phyloP scores from a whole-genome alignment of 176 grass and related monocot species.

The Oropetium thomaeum region DNA sequence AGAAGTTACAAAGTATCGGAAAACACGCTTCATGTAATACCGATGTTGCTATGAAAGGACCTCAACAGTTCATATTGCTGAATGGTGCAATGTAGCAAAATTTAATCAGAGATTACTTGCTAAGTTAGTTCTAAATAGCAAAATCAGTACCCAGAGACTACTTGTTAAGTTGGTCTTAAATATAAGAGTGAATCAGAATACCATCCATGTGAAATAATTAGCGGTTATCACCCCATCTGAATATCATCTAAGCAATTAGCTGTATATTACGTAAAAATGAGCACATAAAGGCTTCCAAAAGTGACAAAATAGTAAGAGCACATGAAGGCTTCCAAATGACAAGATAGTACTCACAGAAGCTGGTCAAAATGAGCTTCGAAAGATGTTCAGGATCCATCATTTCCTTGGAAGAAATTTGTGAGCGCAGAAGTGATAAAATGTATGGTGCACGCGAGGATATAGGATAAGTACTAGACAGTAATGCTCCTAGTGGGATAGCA shows the following conservation, averaged over 20 bases:
- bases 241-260: background rate
- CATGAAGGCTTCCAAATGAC: background rate
- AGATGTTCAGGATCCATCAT: constrained; percentile 97
- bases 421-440: constrained; percentile 68
- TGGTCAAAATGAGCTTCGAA: constrained; percentile 86
- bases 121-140: background rate
- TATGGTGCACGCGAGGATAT: constrained; percentile 75
- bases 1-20: background rate
- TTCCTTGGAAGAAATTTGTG: constrained; percentile 85
- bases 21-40: background rate
- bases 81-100: background rate
- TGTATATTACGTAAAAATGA: background rate
- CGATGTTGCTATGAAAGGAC: background rate
- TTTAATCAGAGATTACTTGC: background rate
- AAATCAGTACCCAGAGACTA: background rate
- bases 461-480: constrained; percentile 76
- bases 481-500: constrained; percentile 71
- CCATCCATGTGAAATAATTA: background rate
- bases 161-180: background rate
- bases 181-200: background rate
- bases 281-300: constrained; percentile 1
- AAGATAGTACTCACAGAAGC: constrained; percentile 58
- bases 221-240: background rate
- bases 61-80: background rate
- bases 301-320: constrained; percentile 5